A percentile compares a stretch with the other conserved stretches of the same genome.
phyloP scores from a whole-genome alignment of 148 eudicot species.

The Vaccinium darrowii region DNA sequence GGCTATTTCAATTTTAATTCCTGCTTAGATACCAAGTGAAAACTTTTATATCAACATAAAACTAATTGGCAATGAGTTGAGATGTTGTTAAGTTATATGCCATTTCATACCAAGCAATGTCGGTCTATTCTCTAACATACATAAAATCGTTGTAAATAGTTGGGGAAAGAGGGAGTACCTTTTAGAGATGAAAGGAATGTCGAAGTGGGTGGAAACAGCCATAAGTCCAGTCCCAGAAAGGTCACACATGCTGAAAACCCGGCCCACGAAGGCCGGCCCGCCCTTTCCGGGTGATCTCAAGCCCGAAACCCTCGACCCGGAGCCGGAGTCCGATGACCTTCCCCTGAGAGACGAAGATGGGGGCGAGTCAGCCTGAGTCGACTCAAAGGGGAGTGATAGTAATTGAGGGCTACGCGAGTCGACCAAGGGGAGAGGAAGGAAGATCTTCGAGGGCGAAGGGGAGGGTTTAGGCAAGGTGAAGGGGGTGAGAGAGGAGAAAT shows the following conservation, averaged over 20 bases:
- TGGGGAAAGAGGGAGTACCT: slow-evolving; percentile 35
- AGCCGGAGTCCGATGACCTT: slow-evolving; percentile 27
- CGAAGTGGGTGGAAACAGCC: slow-evolving; percentile 83
- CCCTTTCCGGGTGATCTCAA: slow-evolving; percentile 41
- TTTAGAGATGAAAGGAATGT: slow-evolving; percentile 73
- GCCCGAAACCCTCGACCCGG: slow-evolving; percentile 54
- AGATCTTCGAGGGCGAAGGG: slow-evolving; percentile 30
- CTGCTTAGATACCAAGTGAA: no score
- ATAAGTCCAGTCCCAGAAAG: slow-evolving; percentile 86
- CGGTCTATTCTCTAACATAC: no score
- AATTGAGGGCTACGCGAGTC: slow-evolving; percentile 19
- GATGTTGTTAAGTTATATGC: no score
- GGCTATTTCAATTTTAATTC: no score
- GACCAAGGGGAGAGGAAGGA: slow-evolving; percentile 41
- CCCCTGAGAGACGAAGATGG: slow-evolving; percentile 25
- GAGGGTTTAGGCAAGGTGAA: slow-evolving; percentile 25
- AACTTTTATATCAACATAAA: no score
- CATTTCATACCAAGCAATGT: no score
- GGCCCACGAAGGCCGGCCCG: slow-evolving; percentile 90
- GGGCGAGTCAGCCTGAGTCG: slow-evolving; percentile 35
- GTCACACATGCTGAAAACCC: slow-evolving; percentile 94
- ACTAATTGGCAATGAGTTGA: no score
- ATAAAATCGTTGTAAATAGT: background rate
- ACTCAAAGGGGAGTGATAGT: slow-evolving; percentile 20
- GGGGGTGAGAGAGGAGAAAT: slow-evolving; percentile 31